Percentiles rank a stretch among this genome's conserved stretches.
Evolutionary conservation across 73 alveolate genomes (phyloP).

Genomic region (Tetrahymena borealis): DNA sequence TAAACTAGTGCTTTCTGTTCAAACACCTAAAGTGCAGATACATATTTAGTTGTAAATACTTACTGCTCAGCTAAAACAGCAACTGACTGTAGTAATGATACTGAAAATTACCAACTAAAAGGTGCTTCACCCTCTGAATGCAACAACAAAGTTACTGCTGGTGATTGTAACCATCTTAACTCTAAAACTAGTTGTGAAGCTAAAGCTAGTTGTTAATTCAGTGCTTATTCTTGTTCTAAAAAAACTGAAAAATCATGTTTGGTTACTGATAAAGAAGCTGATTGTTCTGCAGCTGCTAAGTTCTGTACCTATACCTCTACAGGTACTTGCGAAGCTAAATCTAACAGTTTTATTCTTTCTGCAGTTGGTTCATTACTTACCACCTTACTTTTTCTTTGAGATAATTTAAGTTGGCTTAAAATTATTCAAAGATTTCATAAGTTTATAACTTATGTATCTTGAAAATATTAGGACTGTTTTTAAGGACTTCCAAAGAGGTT

Average conservation of each 20-base stretch:
- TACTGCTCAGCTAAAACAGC: background rate
- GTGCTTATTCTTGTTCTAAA: background rate
- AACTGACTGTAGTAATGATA: background rate
- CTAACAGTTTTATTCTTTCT: too few relatives aligned
- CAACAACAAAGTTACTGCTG: background rate
- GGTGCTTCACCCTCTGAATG: background rate
- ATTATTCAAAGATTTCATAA: too few relatives aligned
- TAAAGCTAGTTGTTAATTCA: background rate
- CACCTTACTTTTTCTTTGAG: too few relatives aligned
- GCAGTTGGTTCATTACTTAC: too few relatives aligned
- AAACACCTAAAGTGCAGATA: too few relatives aligned
- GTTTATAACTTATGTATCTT: too few relatives aligned
- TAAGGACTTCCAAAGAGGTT: too few relatives aligned
- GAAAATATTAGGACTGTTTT: too few relatives aligned
- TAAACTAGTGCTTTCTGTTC: too few relatives aligned
- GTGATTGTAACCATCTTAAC: background rate
- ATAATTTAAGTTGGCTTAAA: too few relatives aligned
- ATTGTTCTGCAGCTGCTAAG: background rate
- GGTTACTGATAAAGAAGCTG: background rate
- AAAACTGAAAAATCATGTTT: background rate
- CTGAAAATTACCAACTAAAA: background rate
- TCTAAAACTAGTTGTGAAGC: background rate
- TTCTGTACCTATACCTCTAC: background rate
- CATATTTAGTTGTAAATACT: background rate
- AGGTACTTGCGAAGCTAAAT: background rate